Evolutionary conservation across 2,329 filamentous ascomycete species (phyloP).

Genomic region (Pseudonectria foliicola): DNA sequence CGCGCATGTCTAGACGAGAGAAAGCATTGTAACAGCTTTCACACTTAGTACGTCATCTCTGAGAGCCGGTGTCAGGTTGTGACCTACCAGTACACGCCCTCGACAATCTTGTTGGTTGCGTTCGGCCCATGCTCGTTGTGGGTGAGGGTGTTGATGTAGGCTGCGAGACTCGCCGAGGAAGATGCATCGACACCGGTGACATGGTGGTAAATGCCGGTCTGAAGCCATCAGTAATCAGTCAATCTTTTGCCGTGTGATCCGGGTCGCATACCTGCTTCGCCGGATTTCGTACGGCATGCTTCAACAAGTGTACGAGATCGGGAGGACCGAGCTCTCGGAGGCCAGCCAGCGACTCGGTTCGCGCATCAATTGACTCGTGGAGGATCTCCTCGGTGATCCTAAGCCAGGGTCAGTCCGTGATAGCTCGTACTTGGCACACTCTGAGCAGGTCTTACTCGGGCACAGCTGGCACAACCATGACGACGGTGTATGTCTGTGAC

Average conservation of each 20-base stretch:
- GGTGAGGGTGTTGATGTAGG: conserved; percentile 96
- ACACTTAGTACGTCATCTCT: conserved; percentile 24
- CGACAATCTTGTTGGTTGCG: conserved; percentile 72
- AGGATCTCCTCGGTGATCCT: conserved; percentile 93
- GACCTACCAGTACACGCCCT: conserved; percentile 83
- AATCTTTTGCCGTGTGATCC: conserved; percentile 6
- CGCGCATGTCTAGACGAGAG: conserved; percentile 94
- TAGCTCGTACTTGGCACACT: not conserved
- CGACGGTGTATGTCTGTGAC: conserved; percentile 11
- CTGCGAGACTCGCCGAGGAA: conserved; percentile 90
- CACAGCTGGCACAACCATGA: conserved; percentile 68
- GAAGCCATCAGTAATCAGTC: conserved; percentile 11
- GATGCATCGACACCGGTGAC: conserved; percentile 96
- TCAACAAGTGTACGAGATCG: conserved; percentile 90
- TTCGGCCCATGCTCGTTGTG: conserved; percentile 77
- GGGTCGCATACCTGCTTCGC: conserved; percentile 44
- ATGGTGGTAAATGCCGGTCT: conserved; percentile 96
- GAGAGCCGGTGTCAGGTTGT: not conserved
- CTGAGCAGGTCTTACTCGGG: conserved; percentile 53
- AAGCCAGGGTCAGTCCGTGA: conserved; percentile 14
- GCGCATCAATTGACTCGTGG: conserved; percentile 84
- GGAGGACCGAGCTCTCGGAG: conserved; percentile 92
- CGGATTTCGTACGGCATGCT: conserved; percentile 54
- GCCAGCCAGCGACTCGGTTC: conserved; percentile 78
- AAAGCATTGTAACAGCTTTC: conserved; percentile 93